Percentiles rank a stretch among this genome's conserved stretches.
These are phyloP conservation scores for Pyrenophora seminiperda DNA, from an alignment of 2,329 filamentous ascomycete species.

Conservation along the genomic window DNA sequence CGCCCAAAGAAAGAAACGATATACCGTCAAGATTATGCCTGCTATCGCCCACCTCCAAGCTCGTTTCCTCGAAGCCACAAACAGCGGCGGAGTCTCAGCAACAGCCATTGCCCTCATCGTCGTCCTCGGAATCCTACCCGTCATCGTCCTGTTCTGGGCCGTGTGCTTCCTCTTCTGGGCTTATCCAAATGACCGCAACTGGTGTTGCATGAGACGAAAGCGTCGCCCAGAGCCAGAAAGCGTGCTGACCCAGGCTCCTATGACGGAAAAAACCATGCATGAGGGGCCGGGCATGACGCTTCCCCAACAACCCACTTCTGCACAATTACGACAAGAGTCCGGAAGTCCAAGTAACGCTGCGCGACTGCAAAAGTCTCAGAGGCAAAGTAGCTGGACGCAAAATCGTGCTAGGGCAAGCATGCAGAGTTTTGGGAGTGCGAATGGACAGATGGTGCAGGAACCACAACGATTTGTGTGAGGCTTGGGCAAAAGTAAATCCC, in stretches of 20 bases:
- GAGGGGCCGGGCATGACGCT: constrained; percentile 22
- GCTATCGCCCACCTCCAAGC: constrained; percentile 20
- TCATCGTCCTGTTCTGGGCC: constrained; percentile 30
- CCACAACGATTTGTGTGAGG: constrained; percentile 33
- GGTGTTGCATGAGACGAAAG: constrained; percentile 33
- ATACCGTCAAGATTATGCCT: constrained; percentile 21
- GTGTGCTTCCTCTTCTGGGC: constrained; percentile 37
- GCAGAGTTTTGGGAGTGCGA: constrained; percentile 25
- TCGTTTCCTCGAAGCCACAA: constrained; percentile 17
- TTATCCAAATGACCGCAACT: constrained; percentile 30
- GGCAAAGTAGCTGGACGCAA: neutral
- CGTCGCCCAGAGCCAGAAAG: constrained; percentile 13
- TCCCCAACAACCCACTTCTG: constrained; percentile 18
- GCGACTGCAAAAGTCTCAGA: constrained; percentile 9
- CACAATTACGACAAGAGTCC: constrained; percentile 17
- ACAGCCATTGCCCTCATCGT: constrained; percentile 33
- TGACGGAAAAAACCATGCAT: constrained; percentile 17
- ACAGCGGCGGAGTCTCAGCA: constrained; percentile 19
- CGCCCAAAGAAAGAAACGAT: neutral
- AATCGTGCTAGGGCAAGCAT: constrained; percentile 16
- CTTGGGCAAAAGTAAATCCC: neutral
- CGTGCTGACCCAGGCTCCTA: constrained; percentile 6
- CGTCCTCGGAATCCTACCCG: constrained; percentile 31
- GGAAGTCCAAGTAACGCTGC: constrained; percentile 17
- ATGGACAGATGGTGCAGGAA: constrained; percentile 21